Evolutionary conservation across 2,329 filamentous ascomycete genomes (phyloP).

Genomic region (Cercospora canescens): DNA sequence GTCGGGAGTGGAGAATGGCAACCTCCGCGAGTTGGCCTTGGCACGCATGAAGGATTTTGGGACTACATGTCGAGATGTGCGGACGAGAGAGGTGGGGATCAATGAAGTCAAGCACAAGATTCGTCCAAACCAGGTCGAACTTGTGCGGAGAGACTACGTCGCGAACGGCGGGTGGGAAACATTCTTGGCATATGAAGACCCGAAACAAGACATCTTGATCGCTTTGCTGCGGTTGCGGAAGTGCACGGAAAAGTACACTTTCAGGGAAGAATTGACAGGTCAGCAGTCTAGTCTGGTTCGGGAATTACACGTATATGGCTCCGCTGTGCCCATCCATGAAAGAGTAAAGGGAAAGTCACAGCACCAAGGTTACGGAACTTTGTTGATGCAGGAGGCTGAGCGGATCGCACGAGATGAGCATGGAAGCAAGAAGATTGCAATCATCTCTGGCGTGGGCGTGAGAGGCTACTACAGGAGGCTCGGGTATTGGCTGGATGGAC

Average conservation of each 20-base stretch:
- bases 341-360: constrained; percentile 96
- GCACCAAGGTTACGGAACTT: constrained; percentile 93
- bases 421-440: constrained; percentile 88
- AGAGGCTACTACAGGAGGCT: constrained; percentile 92
- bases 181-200: constrained; percentile 95
- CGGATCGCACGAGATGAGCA: constrained; percentile 93
- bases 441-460: constrained; percentile 97
- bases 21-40: constrained; percentile 86
- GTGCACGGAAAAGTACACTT: constrained; percentile 89
- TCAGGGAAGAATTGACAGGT: constrained; percentile 78
- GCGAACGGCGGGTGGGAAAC: constrained; percentile 99
- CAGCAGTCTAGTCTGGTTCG: constrained; percentile 91
- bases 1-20: constrained; percentile 96
- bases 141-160: constrained; percentile 88
- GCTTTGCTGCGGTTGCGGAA: constrained; percentile 85
- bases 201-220: constrained; percentile 96
- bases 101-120: constrained; percentile 99
- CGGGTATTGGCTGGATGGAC: constrained; percentile 90
- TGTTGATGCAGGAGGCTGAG: constrained; percentile 98
- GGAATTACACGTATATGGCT: constrained; percentile 95
- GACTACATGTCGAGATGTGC: constrained; percentile 92
- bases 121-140: constrained; percentile 90
- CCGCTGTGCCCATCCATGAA: constrained; percentile 94
- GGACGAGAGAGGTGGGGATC: constrained; percentile 94
- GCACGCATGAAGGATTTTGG: constrained; percentile 99